Base-by-base conservation (phyloP, 768 basidiomycete genomes). In the Trametes maxima region DNA sequence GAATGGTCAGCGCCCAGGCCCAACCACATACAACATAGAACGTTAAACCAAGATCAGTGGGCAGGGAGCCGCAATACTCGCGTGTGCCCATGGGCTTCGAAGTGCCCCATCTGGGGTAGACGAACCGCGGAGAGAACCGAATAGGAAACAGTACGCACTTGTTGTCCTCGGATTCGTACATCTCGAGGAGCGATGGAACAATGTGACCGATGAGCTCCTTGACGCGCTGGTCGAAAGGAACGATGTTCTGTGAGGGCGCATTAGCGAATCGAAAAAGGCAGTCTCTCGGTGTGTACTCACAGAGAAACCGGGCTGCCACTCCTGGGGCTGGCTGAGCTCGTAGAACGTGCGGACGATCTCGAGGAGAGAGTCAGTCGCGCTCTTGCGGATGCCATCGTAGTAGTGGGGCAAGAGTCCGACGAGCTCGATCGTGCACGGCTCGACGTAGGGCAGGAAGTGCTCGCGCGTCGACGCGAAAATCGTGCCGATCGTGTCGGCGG, bases 351-450 rank as follows among this genome's bases (percentile, higher is more conserved):
- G 83, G 65, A 97, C 83, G 70, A 95, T 89, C 70, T 92, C 87
- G 66, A 98, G 83, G 53, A 98, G 79, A 11, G 94, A 92, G 51
- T 93, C 89, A 5, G 90, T 88, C 22, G 95, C 89, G 47, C 90
- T 86, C 80, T 98, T 98, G 70, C 97, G 82, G 76, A 99, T 97
- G 33, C 96, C 97, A 73, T 98, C 96, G 74, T 98, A 98, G 76
- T 94, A 96, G 78, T 99, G 96, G 14, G 86, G 78, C 25, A 98
- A 80, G 43, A 95, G 83, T 13, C 80, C 78, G 69, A 93, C 81
- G 53, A 99, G 86, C 68, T 90, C 88, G 53, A 93, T 77, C 47
- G 91, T 86, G 67, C 84, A 88, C 64, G 82, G 78, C 77, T 98
- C 95, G 64, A 98, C 86, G 71, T 84, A 98, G 4, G 94, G 94